A percentile compares a stretch with the other conserved stretches of the same genome.
Conservation (phyloP, 2,329 filamentous ascomycete genomes). For the Neocatenulostroma microsporum region DNA sequence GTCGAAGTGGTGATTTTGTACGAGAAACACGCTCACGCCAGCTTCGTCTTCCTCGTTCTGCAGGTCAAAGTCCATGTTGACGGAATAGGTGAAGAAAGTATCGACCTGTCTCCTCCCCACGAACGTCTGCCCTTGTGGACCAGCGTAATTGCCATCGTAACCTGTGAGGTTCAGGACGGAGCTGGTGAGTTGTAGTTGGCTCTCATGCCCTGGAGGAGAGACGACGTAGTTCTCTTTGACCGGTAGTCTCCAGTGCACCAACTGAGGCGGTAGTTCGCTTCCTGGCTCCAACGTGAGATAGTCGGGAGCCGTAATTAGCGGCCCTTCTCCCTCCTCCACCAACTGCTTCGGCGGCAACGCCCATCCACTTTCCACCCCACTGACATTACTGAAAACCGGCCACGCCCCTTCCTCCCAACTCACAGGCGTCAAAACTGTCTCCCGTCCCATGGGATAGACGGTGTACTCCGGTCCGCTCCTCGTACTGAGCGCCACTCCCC, state of each 20-base stretch:
- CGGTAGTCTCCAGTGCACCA: conserved; percentile 51
- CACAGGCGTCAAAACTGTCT: conserved; percentile 43
- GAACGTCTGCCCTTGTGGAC: conserved; percentile 45
- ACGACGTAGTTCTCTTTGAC: conserved; percentile 36
- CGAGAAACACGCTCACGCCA: conserved; percentile 11
- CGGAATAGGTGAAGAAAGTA: conserved; percentile 45
- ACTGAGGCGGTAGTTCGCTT: conserved; percentile 43
- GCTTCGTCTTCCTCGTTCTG: conserved; percentile 38
- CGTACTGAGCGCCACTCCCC: conserved; percentile 42
- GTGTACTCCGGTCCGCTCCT: conserved; percentile 36
- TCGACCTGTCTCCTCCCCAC: conserved; percentile 50
- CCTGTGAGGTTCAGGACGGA: conserved; percentile 48
- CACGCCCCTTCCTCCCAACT: conserved; percentile 40
- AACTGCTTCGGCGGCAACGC: conserved; percentile 31
- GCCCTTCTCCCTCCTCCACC: conserved; percentile 32
- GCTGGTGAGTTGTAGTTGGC: conserved; percentile 42
- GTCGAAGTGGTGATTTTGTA: conserved; percentile 47
- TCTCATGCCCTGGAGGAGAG: conserved; percentile 36
- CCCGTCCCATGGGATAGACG: conserved; percentile 48
- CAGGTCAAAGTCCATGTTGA: conserved; percentile 40
- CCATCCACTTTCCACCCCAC: conserved; percentile 34
- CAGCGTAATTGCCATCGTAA: conserved; percentile 43
- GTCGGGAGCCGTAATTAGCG: conserved; percentile 37
- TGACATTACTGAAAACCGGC: conserved; percentile 33
- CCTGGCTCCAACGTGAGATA: conserved; percentile 39